Evolutionary conservation across 2,329 filamentous ascomycete genomes (phyloP).

Genomic region (Coccinonectria pachysandricola): DNA sequence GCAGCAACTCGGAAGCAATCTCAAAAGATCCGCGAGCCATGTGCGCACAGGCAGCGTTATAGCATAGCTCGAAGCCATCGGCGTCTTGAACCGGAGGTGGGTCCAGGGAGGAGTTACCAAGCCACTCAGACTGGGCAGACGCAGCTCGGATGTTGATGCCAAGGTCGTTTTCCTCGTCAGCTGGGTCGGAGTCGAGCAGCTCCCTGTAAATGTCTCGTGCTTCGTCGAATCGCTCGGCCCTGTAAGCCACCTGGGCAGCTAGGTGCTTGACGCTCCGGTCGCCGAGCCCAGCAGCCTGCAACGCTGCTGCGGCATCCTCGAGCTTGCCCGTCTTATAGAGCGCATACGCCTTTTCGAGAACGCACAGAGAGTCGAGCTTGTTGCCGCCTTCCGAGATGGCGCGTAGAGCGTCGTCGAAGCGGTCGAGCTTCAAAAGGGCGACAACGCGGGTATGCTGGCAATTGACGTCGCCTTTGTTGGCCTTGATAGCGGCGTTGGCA

Average conservation of each 20-base stretch:
- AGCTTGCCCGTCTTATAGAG: conserved; percentile 70
- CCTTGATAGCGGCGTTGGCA: conserved; percentile 50
- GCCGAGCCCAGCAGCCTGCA: conserved; percentile 23
- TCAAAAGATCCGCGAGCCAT: conserved; percentile 59
- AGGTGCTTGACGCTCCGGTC: conserved; percentile 39
- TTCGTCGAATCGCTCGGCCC: conserved; percentile 61
- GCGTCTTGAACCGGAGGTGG: conserved; percentile 46
- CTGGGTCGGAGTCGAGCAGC: conserved; percentile 37
- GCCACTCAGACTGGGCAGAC: conserved; percentile 64
- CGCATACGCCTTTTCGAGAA: conserved; percentile 69
- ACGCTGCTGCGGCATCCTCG: conserved; percentile 46
- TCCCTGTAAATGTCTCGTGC: conserved; percentile 54
- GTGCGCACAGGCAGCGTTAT: conserved; percentile 66
- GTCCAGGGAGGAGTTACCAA: conserved; percentile 35
- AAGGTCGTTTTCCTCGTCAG: conserved; percentile 62
- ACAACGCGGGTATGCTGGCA: conserved; percentile 63
- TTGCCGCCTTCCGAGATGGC: conserved; percentile 54
- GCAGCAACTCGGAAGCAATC: conserved; percentile 56
- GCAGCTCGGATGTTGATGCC: conserved; percentile 66
- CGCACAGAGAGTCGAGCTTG: conserved; percentile 48
- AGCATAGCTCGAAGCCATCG: conserved; percentile 72
- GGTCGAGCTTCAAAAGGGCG: conserved; percentile 71
- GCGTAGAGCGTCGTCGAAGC: conserved; percentile 66
- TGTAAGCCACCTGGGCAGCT: conserved; percentile 60
- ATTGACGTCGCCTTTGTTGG: conserved; percentile 45